These are phyloP conservation scores for Fraxinus baroniana DNA, from an alignment of 305 asterid species.

Conservation along the genomic window DNA sequence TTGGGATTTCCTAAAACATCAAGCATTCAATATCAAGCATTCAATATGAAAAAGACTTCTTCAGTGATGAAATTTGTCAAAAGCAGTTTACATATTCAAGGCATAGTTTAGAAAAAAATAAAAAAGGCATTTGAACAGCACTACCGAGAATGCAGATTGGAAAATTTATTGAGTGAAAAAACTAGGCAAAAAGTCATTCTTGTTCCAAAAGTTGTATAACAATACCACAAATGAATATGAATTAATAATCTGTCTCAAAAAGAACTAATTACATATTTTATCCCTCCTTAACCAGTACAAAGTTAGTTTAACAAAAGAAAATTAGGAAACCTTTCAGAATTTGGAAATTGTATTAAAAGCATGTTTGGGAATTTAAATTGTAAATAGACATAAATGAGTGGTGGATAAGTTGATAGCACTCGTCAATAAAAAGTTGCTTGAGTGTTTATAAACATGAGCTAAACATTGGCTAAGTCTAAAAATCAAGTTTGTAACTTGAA, in stretches of 20 bases:
- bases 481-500: not conserved
- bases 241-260: not conserved
- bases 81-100: not conserved
- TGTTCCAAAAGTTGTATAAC: not conserved
- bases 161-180: not conserved
- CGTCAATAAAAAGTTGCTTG: not conserved
- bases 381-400: not conserved
- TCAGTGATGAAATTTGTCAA: not conserved
- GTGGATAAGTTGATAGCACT: not conserved
- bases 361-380: not conserved
- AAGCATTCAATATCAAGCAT: not conserved
- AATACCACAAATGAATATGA: not conserved
- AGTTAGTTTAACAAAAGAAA: not conserved
- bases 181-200: not conserved
- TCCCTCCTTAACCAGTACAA: not conserved
- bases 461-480: not conserved
- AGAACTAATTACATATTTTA: not conserved
- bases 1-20: conserved; percentile 67
- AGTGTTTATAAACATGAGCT: not conserved
- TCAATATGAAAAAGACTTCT: not conserved
- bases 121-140: not conserved
- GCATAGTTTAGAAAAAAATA: not conserved
- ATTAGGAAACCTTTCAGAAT: not conserved
- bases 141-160: not conserved
- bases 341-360: not conserved